Evolutionary conservation across 306 rosid species (phyloP), one percentile per base, ranked within the genome.

Genomic region (Pueraria montana): DNA sequence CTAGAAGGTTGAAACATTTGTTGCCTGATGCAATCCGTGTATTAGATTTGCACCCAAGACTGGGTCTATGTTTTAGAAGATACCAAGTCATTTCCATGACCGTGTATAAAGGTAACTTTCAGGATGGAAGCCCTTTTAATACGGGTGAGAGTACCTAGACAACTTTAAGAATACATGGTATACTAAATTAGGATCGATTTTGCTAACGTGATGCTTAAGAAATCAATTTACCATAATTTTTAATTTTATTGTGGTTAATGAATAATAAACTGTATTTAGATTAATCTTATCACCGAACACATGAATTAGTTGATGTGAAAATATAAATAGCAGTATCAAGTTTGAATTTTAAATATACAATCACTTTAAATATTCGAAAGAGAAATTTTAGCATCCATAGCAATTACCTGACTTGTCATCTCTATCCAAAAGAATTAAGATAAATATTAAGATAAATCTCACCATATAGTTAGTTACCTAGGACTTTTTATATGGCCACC

Each of bases 401-500:
- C 32, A 1, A 27, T 3, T 34, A 5, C 40, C 40, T 34, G 3
- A 34, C 5, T 6, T 34, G 40, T 0, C 40, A 34, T 34, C 7
- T 6, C 40, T 34, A 34, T 34, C 40, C 40, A 34, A 34, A 34
- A 34, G 40, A 34, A 34, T 34, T 5, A 34, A 34, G 40, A 34
- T 64, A 64, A 27, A 62, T 62, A 34, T 34, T 5, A 34, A 34
- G 40, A 34, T 64, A 64, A 27, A 62, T 62, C 69, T 64, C 5
- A 17, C 8, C 26, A 7, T 34, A 24, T 67, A 42, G 74, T 42
- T 65, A n/a, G 17, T 52, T 70, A 34, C 58, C 24, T 66, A 62
- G 53, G 58, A 74, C 26, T 68, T 66, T 66, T 84, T 27, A 48
- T 27, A 53, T 83, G 83, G 84, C 89, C 90, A 88, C 87, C 88